Evolutionary conservation across 495 filamentous ascomycete species (phyloP), one percentile per base, ranked within the genome.

Genomic region (Pseudotulostoma volvatum): DNA sequence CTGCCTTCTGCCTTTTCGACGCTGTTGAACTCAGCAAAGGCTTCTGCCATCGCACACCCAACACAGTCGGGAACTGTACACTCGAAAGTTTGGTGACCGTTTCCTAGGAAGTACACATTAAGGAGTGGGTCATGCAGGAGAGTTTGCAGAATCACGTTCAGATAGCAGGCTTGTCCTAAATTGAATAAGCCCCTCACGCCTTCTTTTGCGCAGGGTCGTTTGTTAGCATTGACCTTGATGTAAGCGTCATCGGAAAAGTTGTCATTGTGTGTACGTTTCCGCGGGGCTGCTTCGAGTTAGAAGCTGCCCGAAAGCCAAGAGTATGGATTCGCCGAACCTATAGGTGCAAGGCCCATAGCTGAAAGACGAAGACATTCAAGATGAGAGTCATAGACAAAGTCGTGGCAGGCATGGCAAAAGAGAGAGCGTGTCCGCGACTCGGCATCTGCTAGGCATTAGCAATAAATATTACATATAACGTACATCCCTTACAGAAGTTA

Each of bases 151-250:
- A 93, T 79, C 19, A 93, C 85, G 44, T 82, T 86, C 68, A 93
- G 81, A 54, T 90, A 95, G 60, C 87, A 95, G 3, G 87, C 93
- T 14, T 84, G 80, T 9, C 87, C 87, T 55, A 92, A 84, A 53
- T 95, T 95, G 53, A 83, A 87, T 28, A 95, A 76, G n/a, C 87
- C 87, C 4, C 86, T 76, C 20, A 90, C 76, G 31, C 63, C 63
- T 48, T 68, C 51, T 31, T 59, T 60, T 33, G 58, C 45, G 43
- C 68, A 63, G 37, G 59, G 53, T n/a, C 61, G 62, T 39, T 59
- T 63, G 36, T 40, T 49, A 2, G 63, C 61, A 31, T 67, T 67
- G 35, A 41, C 60, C 42, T 54, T 60, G 20, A 67, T 50, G 40
- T 60, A 67, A 15, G 54, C 34, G 40, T 67, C 63, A 19, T 63